Conservation (phyloP, 305 asterid species). For the Coffea humblotiana region DNA sequence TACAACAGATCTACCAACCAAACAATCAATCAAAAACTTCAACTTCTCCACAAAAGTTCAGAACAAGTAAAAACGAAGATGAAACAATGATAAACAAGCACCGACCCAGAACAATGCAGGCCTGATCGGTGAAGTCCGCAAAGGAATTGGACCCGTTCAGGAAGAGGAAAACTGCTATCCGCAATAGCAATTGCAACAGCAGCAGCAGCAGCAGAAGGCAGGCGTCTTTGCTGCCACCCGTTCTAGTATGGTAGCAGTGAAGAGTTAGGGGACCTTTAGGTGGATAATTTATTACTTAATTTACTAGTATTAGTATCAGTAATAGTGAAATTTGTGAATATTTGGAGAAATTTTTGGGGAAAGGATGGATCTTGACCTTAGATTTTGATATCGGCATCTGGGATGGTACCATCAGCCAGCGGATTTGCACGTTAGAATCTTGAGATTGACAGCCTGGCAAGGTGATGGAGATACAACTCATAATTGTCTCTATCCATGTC, state of each 20-base stretch:
- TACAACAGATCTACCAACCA: neutral
- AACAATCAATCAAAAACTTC: neutral
- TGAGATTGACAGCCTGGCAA: constrained; percentile 8
- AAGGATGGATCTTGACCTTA: constrained; percentile 1
- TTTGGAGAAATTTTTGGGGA: neutral
- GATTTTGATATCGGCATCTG: neutral
- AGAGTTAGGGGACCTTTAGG: neutral
- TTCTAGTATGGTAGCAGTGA: neutral
- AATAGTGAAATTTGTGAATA: too few relatives aligned
- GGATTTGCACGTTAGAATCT: constrained; percentile 5
- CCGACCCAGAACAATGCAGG: constrained; percentile 13
- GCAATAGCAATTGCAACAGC: neutral
- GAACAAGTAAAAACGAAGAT: neutral
- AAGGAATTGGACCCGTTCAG: neutral
- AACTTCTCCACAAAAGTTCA: neutral
- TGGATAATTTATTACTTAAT: neutral
- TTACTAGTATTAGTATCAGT: neutral
- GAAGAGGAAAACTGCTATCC: neutral
- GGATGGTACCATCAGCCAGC: constrained; percentile 1
- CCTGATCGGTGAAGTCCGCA: neutral
- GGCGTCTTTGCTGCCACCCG: neutral
- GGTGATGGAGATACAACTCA: neutral
- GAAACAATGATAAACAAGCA: neutral
- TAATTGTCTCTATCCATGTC: neutral
- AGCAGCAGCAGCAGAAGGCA: neutral